Percentiles rank a stretch among this genome's conserved stretches.
phyloP scores from a whole-genome alignment of 495 filamentous ascomycete species.

The Penicillium diatomitis region DNA sequence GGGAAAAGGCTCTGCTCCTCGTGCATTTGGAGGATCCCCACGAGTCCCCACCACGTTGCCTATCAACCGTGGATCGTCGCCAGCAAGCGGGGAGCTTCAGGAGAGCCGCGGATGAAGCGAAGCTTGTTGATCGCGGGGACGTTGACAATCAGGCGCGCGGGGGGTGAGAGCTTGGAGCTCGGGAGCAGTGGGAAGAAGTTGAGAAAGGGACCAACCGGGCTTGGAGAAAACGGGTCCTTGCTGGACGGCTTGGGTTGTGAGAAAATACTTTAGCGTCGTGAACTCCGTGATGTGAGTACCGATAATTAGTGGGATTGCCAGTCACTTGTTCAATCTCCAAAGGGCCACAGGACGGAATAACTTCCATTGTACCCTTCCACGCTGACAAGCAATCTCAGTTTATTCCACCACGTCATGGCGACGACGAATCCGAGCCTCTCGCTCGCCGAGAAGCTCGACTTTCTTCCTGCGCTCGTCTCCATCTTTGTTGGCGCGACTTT shows the following conservation, averaged over 20 bases:
- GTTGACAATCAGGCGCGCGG: slow-evolving; percentile 1
- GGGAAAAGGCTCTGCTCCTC: neutral
- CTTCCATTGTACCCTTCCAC: no score
- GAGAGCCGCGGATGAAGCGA: neutral
- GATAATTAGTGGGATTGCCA: no score
- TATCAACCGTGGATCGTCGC: neutral
- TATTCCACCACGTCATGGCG: slow-evolving; percentile 6
- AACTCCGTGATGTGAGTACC: no score
- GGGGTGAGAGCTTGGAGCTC: neutral
- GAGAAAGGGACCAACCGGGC: neutral
- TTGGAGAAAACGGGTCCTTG: neutral
- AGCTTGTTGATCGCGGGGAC: neutral
- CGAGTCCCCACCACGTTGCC: neutral
- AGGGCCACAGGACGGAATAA: no score
- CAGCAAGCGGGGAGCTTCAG: neutral
- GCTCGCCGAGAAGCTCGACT: slow-evolving; percentile 25
- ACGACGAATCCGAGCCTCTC: slow-evolving; percentile 16
- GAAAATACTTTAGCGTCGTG: no score
- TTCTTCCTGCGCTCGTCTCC: slow-evolving; percentile 23
- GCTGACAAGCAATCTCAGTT: no score
- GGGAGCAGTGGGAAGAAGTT: no score
- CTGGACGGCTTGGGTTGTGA: neutral
- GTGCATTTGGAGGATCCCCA: no score
- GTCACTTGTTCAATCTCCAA: no score
- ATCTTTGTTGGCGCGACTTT: slow-evolving; percentile 21